Evolutionary conservation across 176 grass and related monocot species (phyloP).

Genomic region (Oropetium thomaeum): DNA sequence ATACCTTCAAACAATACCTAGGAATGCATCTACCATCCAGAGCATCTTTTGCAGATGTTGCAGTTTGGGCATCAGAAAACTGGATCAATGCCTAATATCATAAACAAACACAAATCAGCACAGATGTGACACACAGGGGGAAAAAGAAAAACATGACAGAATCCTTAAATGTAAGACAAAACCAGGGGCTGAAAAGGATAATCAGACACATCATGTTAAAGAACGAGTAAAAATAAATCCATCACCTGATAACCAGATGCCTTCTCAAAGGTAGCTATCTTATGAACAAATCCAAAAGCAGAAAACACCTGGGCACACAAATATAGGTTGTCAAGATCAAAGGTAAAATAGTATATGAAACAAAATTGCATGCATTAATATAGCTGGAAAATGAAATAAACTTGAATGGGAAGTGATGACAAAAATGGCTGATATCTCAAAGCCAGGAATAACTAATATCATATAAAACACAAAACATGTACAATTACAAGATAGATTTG

Average conservation of each 20-base stretch:
- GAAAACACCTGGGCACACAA: slow-evolving; percentile 79
- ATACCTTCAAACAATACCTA: slow-evolving; percentile 50
- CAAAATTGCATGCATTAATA: slow-evolving; percentile 26
- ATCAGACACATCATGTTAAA: not conserved
- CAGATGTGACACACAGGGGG: not conserved
- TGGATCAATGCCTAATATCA: slow-evolving; percentile 82
- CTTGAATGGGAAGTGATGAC: not conserved
- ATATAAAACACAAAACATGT: slow-evolving; percentile 20
- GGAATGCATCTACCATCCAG: slow-evolving; percentile 96
- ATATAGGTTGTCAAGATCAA: slow-evolving; percentile 11
- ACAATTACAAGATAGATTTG: slow-evolving; percentile 12
- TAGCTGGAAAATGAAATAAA: slow-evolving; percentile 17
- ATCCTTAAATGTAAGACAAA: not conserved
- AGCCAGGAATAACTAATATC: not conserved
- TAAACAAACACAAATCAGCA: slow-evolving; percentile 14
- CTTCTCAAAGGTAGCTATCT: slow-evolving; percentile 98
- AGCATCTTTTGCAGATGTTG: slow-evolving; percentile 75
- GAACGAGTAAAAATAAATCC: slow-evolving; percentile 12
- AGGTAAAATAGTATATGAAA: slow-evolving; percentile 26
- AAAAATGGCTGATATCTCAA: slow-evolving; percentile 12
- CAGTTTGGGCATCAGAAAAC: slow-evolving; percentile 79
- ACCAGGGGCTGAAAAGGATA: not conserved
- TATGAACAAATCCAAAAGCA: slow-evolving; percentile 97
- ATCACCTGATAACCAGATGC: slow-evolving; percentile 90
- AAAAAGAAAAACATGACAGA: not conserved